Base-by-base conservation (phyloP, 805 yeast genomes). In the Candida michaelii region DNA sequence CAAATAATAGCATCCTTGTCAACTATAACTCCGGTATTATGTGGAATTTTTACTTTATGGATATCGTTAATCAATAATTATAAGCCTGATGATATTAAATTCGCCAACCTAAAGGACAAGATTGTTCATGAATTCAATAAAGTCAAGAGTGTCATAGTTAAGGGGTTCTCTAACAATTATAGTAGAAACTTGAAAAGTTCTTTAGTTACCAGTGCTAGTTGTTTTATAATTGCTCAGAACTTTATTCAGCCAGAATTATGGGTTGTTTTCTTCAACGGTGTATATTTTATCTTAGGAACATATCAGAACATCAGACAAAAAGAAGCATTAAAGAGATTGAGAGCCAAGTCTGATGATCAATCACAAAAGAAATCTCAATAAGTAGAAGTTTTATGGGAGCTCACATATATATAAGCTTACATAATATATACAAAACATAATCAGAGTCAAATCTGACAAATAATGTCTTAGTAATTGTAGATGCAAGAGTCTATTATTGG, bases 211-310 rank as follows among this genome's bases (percentile, higher is more conserved):
- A 74, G 79, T 27, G 73, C 79, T 10, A 52, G 75, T 2, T 73
- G 80, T 4, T 60, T 80, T 53, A 51, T 73, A 1, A 45, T 79
- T 23, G 85, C 86, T 4, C 89, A 82, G 54, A 74, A 66, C 39
- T 79, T 69, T 47, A 50, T 82, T 10, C 65, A 71, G 7, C 82
- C 83, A 1, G 78, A 80, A 51, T 62, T 74, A 23, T 82, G 89
- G 89, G 81, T 79, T 9, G 79, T 78, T 2, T 82, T 80, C 55
- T 80, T 80, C 62, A 76, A 74, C 49, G 48, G 77, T 24, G 76
- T 81, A 16, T 80, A 74, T 52, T 81, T 81, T 49, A 55, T 81
- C 4, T 61, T 82, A 43, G 85, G 85, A 1, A 82, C 87, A 1
- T 69, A 71, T 42, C 84, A 82, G 51, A 82, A 82, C 53, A 73